Base-by-base conservation (phyloP, 2,329 filamentous ascomycete genomes). In the Trichoderma oligosporum region DNA sequence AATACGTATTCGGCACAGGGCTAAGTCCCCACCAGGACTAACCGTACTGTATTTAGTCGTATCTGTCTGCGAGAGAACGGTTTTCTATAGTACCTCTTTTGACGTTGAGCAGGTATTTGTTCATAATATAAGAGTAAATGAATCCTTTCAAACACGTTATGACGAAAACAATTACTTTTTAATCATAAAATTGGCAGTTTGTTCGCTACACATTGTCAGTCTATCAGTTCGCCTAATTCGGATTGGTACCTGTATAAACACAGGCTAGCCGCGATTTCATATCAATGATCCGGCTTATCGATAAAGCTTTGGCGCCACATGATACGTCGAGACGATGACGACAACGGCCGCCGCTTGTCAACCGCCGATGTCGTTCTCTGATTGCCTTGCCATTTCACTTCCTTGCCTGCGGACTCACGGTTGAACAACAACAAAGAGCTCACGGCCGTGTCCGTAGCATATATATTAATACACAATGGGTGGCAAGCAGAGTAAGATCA, bases 401-500 rank as follows among this genome's bases (percentile, higher is more conserved):
- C 41, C 24, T 31, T 14, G 24, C 29, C 38, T 35, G 2, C 41
- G 41, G 22, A 27, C 52, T 27, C 41, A 38, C 41, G 52, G 52
- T 46, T 41, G 24, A 55, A 2, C 7, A 38, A 29, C 12, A 2
- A n/a, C n/a, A 24, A 27, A 11, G 22, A 56, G 2, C 39, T 24
- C 14, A 47, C 61, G 52, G 57, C 55, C 20, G 57, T 41, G 33
- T 2, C 44, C 44, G 48, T 29, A 49, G 47, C 44, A 54, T 7
- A 45, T 25, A 47, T 1, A 11, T 27, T 33, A 59, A 7, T 24
- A 63, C 62, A 66, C 51, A 35, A 84, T 84, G 82, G 82, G 82
- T 33, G 80, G 78, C 65, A 79, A 73, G 62, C 66, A 75, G 52
- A 84, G 82, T 70, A 80, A 80, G 69, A 78, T 84, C 61, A 84